These are phyloP conservation scores for Corylus avellana DNA, from an alignment of 306 rosid genomes.

Conservation along the genomic window DNA sequence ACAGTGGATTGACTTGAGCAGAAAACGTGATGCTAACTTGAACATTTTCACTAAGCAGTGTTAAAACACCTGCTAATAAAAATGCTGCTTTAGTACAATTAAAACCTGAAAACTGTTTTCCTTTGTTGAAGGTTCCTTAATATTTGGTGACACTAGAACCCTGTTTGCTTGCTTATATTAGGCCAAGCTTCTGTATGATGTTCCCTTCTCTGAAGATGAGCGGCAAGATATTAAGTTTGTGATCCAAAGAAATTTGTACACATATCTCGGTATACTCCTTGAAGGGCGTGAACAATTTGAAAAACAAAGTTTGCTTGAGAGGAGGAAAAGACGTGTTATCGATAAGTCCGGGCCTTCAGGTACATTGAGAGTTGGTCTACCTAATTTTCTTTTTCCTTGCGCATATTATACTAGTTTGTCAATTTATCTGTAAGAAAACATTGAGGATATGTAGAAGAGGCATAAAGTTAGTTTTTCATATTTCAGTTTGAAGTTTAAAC, in stretches of 20 bases:
- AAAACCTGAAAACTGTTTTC: conserved; percentile 3
- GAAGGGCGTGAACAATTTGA: conserved; percentile 72
- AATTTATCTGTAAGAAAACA: neutral
- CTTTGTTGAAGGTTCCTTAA: conserved; percentile 5
- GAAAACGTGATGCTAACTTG: neutral
- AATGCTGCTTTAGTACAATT: neutral
- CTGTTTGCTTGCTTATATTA: conserved; percentile 29
- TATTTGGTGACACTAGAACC: conserved; percentile 12
- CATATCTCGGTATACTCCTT: conserved; percentile 56
- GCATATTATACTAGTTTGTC: neutral
- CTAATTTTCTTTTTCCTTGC: neutral
- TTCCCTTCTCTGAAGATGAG: conserved; percentile 66
- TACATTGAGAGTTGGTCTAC: conserved; percentile 17
- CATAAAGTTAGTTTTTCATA: neutral
- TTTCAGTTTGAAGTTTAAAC: conserved; percentile 1
- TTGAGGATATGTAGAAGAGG: neutral
- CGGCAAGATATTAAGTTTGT: conserved; percentile 54
- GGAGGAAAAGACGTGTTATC: conserved; percentile 28
- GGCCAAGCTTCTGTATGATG: conserved; percentile 65
- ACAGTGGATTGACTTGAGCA: neutral
- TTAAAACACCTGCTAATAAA: neutral
- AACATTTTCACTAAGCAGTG: neutral
- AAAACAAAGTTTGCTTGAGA: conserved; percentile 47
- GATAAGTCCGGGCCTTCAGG: conserved; percentile 60
- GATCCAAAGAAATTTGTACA: conserved; percentile 61